Evolutionary conservation across 2,329 filamentous ascomycete genomes (phyloP).

Genomic region (Colletotrichum destructivum): DNA sequence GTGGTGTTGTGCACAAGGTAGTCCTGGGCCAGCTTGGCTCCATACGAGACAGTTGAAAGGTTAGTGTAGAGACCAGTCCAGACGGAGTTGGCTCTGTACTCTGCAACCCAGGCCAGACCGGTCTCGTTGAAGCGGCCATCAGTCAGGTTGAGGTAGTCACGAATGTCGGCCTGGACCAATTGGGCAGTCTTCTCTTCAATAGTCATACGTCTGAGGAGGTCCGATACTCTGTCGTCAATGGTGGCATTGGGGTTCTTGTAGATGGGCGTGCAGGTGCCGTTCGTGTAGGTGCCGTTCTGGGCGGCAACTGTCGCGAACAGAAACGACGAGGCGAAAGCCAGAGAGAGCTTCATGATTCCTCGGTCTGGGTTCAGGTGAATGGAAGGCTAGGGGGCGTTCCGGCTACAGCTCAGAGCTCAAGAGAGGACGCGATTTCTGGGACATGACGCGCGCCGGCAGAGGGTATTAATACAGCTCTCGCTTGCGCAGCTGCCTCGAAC

Average conservation of each 20-base stretch:
- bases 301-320: conserved; percentile 47
- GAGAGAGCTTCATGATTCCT: conserved; percentile 50
- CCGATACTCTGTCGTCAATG: conserved; percentile 75
- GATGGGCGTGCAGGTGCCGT: conserved; percentile 52
- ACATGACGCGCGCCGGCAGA: conserved; percentile 17
- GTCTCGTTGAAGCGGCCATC: conserved; percentile 77
- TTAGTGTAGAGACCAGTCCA: conserved; percentile 79
- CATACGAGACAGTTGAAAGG: conserved; percentile 74
- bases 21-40: conserved; percentile 77
- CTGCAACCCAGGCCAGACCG: conserved; percentile 77
- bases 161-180: conserved; percentile 78
- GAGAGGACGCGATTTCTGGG: background rate
- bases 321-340: conserved; percentile 45
- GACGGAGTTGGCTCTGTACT: conserved; percentile 76
- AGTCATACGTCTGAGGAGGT: conserved; percentile 81
- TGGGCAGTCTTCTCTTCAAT: conserved; percentile 82
- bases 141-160: conserved; percentile 81
- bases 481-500: conserved; percentile 8
- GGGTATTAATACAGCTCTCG: conserved; percentile 43
- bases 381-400: conserved; percentile 28
- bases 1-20: conserved; percentile 70
- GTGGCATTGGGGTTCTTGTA: conserved; percentile 77
- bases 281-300: conserved; percentile 43
- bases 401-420: conserved; percentile 31
- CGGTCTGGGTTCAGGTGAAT: conserved; percentile 17